phyloP scores from a whole-genome alignment of 805 yeast species.

The Blastobotrys terrestris region DNA sequence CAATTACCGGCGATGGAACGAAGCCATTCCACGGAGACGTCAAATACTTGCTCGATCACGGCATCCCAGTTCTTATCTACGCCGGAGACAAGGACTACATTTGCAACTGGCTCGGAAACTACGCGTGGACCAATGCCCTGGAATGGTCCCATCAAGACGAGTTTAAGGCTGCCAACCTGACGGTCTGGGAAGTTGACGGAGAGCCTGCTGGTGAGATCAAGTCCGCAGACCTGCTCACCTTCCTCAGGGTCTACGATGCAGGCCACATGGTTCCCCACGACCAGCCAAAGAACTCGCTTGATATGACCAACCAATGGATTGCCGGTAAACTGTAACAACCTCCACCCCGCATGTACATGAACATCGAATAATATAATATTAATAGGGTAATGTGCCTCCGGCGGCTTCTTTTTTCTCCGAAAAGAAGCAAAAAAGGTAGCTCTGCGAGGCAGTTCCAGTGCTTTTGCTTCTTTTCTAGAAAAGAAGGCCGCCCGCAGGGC shows the following conservation, averaged over 20 bases:
- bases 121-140: slow-evolving; percentile 66
- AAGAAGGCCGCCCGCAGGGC: too few species aligned
- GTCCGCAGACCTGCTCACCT: slow-evolving; percentile 59
- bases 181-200: slow-evolving; percentile 34
- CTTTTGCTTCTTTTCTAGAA: too few species aligned
- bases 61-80: slow-evolving; percentile 67
- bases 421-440: too few species aligned
- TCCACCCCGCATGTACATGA: not conserved
- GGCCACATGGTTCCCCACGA: slow-evolving; percentile 91
- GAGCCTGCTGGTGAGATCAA: slow-evolving; percentile 60
- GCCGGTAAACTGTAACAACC: not conserved
- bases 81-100: slow-evolving; percentile 88
- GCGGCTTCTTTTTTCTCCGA: too few species aligned
- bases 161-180: slow-evolving; percentile 35
- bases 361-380: not conserved
- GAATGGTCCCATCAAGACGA: slow-evolving; percentile 50
- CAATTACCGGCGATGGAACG: slow-evolving; percentile 76
- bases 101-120: slow-evolving; percentile 85
- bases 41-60: slow-evolving; percentile 54
- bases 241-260: slow-evolving; percentile 74
- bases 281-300: slow-evolving; percentile 69
- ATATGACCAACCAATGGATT: slow-evolving; percentile 75
- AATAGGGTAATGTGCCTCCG: too few species aligned
- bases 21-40: slow-evolving; percentile 74
- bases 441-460: too few species aligned